Evolutionary conservation across 2,329 filamentous ascomycete genomes (phyloP).

Genomic region (Paramyrothecium sp.): DNA sequence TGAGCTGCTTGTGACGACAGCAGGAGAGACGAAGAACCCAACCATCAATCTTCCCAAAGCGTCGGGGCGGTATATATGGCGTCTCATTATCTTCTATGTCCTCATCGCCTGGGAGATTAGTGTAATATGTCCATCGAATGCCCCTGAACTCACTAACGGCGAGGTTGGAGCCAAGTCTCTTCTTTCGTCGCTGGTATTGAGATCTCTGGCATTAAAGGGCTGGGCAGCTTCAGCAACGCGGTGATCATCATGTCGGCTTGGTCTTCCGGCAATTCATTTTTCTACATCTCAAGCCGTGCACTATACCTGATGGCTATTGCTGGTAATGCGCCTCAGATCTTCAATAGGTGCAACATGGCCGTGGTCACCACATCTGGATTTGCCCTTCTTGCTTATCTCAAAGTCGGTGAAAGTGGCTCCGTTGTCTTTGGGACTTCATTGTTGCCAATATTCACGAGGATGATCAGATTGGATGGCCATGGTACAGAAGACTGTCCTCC

Average conservation of each 20-base stretch:
- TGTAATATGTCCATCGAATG: constrained; percentile 32
- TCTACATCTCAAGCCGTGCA: background rate
- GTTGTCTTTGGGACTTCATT: too few relatives aligned
- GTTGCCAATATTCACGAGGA: too few relatives aligned
- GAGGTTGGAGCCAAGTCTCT: constrained; percentile 2
- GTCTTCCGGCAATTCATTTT: background rate
- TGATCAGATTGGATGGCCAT: too few relatives aligned
- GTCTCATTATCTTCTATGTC: constrained; percentile 69
- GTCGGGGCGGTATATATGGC: constrained; percentile 71
- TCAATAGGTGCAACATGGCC: background rate
- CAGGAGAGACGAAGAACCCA: constrained; percentile 65
- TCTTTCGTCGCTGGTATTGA: background rate
- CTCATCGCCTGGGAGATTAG: constrained; percentile 67
- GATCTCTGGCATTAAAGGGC: background rate
- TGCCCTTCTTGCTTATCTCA: background rate
- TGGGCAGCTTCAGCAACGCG: background rate
- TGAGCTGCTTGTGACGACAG: constrained; percentile 60
- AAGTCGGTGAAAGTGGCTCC: background rate
- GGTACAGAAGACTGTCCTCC: too few relatives aligned
- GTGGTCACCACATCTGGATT: background rate
- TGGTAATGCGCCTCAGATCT: background rate
- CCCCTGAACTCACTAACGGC: constrained; percentile 7
- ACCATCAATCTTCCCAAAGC: constrained; percentile 66
- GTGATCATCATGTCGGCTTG: background rate
- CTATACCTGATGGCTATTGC: background rate